Base-by-base conservation (phyloP, 805 yeast species). In the Ogataea henricii region DNA sequence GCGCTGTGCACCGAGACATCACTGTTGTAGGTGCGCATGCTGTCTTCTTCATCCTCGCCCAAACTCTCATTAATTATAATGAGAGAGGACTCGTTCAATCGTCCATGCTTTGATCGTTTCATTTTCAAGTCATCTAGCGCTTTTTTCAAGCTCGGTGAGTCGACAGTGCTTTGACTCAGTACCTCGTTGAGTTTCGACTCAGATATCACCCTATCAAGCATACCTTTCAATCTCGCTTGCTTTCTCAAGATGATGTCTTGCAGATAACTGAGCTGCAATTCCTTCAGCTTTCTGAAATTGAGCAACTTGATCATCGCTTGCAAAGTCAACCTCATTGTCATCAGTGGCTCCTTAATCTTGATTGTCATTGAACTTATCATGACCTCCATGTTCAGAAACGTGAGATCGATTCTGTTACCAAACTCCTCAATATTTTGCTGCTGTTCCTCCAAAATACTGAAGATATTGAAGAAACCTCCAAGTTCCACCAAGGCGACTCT, bases 401-500 rank as follows among this genome's bases (percentile, higher is more conserved):
- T 72, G 43, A 72, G 64, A 58, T 80, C 85, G 14, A 79, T 68
- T 10, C 73, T 71, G 41, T 79, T 76, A 1, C 85, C 85, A 53
- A 79, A 76, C 43, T 68, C 69, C 57, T 80, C 85, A 32, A 79
- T 70, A 14, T 56, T 32, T 25, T 49, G 50, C 25, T 63, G 60
- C 33, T 64, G 66, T 22, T 62, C 63, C 67, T 71, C 70, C 65
- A 65, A 72, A 27, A 80, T 69, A 17, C 82, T 75, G 53, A 79
- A 78, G 49, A 79, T 76, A 59, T 80, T 80, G 55, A 79, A 70
- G 55, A 77, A 76, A 3, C 82, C 83, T 17, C 85, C 85, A 43
- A 80, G 64, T 56, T 78, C 82, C 12, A 78, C 70, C 52, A 79
- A 57, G 4, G 68, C 63, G 13, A 64, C 49, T 42, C 77, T 66